phyloP scores from a whole-genome alignment of 331 rosid species.

The Erythrophleum ivorense region DNA sequence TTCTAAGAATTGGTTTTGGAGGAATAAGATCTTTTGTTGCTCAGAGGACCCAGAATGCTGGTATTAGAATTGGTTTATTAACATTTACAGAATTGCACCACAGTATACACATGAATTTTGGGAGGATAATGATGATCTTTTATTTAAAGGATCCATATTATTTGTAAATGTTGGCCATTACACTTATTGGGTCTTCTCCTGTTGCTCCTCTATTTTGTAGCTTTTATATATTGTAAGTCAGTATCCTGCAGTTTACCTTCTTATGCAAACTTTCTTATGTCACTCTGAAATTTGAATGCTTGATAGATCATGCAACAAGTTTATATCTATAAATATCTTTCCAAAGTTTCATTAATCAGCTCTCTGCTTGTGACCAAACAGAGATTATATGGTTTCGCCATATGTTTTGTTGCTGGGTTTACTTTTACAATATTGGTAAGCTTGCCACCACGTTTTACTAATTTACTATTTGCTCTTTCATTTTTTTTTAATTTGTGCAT shows the following conservation, averaged over 20 bases:
- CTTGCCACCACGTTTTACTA: conserved; percentile 2
- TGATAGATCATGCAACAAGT: conserved; percentile 18
- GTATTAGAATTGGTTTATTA: conserved; percentile 23
- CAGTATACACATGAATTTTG: background rate
- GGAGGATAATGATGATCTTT: background rate
- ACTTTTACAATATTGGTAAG: conserved; percentile 85
- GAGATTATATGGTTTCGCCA: conserved; percentile 89
- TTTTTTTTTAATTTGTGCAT: conserved; percentile 10
- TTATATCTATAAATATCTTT: background rate
- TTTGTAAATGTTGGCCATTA: background rate
- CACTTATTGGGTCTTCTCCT: background rate
- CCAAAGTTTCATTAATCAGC: conserved; percentile 32
- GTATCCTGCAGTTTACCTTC: conserved; percentile 25
- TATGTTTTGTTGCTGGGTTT: conserved; percentile 83
- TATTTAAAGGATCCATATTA: background rate
- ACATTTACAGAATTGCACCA: conserved; percentile 7
- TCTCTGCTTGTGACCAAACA: conserved; percentile 46
- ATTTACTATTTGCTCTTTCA: background rate
- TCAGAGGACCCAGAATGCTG: background rate
- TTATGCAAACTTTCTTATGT: background rate
- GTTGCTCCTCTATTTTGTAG: conserved; percentile 2
- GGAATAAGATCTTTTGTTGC: background rate
- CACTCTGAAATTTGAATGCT: conserved; percentile 22
- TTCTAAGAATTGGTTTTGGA: background rate
- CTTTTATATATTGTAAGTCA: background rate